Evolutionary conservation across 2,329 filamentous ascomycete species (phyloP).

Genomic region (Graphilbum sp.): DNA sequence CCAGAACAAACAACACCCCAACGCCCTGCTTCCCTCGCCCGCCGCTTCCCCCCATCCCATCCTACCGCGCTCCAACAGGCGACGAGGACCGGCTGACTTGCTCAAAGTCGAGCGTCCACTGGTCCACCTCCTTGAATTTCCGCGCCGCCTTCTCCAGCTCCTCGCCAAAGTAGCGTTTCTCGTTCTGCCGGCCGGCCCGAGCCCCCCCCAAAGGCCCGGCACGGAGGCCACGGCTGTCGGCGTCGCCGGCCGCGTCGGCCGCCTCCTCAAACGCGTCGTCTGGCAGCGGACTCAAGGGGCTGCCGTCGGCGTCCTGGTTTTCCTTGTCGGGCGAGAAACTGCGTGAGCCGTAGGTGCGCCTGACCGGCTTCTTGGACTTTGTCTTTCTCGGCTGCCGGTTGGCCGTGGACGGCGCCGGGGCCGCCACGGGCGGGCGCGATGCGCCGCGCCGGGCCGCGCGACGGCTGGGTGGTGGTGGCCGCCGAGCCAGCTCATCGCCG

Average conservation of each 20-base stretch:
- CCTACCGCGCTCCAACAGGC: slow-evolving; percentile 31
- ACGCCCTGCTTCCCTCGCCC: no score
- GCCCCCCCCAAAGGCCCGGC: no score
- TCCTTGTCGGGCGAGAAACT: slow-evolving; percentile 39
- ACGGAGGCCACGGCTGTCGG: no score
- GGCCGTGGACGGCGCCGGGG: not conserved
- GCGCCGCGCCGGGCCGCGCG: slow-evolving; percentile 8
- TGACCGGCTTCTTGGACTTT: slow-evolving; percentile 12
- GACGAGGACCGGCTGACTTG: slow-evolving; percentile 41
- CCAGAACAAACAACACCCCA: no score
- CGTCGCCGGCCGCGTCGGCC: slow-evolving; percentile 12
- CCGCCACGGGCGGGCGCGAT: not conserved
- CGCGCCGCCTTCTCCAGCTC: slow-evolving; percentile 41
- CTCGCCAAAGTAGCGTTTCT: slow-evolving; percentile 14
- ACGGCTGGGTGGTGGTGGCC: slow-evolving; percentile 22
- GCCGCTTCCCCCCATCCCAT: no score
- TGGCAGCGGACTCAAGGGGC: slow-evolving; percentile 23
- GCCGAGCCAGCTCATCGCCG: slow-evolving; percentile 39
- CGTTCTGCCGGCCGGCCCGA: no score
- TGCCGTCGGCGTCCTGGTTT: slow-evolving; percentile 25
- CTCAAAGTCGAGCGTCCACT: slow-evolving; percentile 53
- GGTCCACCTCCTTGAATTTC: slow-evolving; percentile 55
- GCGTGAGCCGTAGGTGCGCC: slow-evolving; percentile 32
- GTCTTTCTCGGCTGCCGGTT: slow-evolving; percentile 7
- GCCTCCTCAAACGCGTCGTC: slow-evolving; percentile 28